phyloP scores from a whole-genome alignment of 257 asterid species.

The Echium plantagineum region DNA sequence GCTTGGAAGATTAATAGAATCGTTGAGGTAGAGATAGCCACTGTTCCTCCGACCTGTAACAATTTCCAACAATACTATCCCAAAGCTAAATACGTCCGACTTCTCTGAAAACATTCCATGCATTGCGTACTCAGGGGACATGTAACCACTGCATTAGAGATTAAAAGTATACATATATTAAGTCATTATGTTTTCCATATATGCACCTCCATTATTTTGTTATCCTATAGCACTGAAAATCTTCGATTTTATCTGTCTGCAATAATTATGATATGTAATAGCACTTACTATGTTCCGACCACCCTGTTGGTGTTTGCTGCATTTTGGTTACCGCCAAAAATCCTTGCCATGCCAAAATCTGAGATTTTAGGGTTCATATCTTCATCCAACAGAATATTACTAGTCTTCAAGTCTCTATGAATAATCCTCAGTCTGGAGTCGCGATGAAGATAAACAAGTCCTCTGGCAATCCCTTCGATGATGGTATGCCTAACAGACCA shows the following conservation, averaged over 20 bases:
- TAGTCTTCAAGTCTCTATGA: conserved; percentile 32
- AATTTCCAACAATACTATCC: conserved; percentile 28
- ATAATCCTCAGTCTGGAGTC: conserved; percentile 26
- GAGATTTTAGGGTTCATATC: conserved; percentile 31
- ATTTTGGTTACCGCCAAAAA: conserved; percentile 18
- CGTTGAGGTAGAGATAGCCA: conserved; percentile 11
- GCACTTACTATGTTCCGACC: conserved; percentile 33
- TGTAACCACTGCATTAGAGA: conserved; percentile 21
- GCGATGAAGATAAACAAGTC: conserved; percentile 27
- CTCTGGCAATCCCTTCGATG: conserved; percentile 2
- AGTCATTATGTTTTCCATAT: background rate
- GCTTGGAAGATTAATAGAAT: conserved; percentile 25
- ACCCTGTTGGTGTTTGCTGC: conserved; percentile 30
- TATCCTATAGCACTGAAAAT: background rate
- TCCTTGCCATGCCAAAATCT: conserved; percentile 39
- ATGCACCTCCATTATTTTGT: background rate
- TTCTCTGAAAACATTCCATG: conserved; percentile 19
- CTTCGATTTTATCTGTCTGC: background rate
- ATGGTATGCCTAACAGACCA: background rate
- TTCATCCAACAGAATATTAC: conserved; percentile 33
- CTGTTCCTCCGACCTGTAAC: conserved; percentile 23
- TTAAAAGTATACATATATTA: background rate
- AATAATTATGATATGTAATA: background rate
- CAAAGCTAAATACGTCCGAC: conserved; percentile 28
- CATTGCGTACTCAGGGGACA: conserved; percentile 33